These are phyloP conservation scores for Quercus bicolor DNA, from an alignment of 306 rosid species.

Conservation along the genomic window DNA sequence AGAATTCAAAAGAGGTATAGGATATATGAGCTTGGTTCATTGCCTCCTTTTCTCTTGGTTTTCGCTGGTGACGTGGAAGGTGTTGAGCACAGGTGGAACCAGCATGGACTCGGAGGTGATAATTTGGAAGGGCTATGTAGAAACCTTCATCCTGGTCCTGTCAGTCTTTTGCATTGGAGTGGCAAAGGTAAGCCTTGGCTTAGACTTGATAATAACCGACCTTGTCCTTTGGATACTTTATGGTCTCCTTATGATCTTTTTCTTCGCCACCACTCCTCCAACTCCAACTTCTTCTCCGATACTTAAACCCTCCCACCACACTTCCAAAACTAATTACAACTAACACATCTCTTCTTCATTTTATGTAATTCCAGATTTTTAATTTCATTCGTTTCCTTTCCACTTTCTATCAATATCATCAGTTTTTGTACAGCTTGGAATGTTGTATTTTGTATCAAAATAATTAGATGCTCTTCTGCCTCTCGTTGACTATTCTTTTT, in stretches of 20 bases:
- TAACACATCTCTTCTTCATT: too few relatives aligned
- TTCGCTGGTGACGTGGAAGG: constrained; percentile 78
- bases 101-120: constrained; percentile 91
- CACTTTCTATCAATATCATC: neutral
- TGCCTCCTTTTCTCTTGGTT: constrained; percentile 81
- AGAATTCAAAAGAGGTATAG: constrained; percentile 70
- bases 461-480: too few relatives aligned
- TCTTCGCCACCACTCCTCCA: constrained; percentile 15
- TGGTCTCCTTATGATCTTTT: constrained; percentile 91
- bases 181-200: constrained; percentile 97
- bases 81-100: constrained; percentile 93
- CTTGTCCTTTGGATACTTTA: constrained; percentile 79
- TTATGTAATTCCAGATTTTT: too few relatives aligned
- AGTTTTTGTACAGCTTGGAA: neutral
- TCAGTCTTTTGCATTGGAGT: constrained; percentile 88
- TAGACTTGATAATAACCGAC: constrained; percentile 67
- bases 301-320: too few relatives aligned
- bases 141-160: constrained; percentile 84
- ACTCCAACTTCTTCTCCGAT: too few relatives aligned
- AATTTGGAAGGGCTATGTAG: constrained; percentile 74
- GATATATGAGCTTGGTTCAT: constrained; percentile 82
- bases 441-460: too few relatives aligned
- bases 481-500: too few relatives aligned
- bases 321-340: too few relatives aligned
- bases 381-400: neutral